Evolutionary conservation across 768 basidiomycete species (phyloP).

Genomic region (Baorangia bicolor): DNA sequence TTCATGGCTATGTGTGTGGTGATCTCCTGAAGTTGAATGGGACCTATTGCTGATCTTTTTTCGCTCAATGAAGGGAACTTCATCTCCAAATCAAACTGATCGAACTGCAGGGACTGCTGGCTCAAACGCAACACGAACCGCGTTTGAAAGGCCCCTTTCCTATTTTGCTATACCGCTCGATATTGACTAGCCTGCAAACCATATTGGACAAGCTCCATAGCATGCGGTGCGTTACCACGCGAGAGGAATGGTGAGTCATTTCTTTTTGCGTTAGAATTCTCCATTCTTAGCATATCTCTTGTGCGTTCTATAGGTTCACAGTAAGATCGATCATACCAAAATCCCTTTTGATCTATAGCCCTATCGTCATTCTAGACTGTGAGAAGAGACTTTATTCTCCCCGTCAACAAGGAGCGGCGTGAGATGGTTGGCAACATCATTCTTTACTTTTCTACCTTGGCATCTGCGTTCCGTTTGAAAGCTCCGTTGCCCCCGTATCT

Average conservation of each 20-base stretch:
- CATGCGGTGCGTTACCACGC: slow-evolving; percentile 95
- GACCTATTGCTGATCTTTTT: slow-evolving; percentile 3
- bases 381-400: slow-evolving; percentile 82
- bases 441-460: slow-evolving; percentile 79
- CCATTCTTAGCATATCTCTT: slow-evolving; percentile 8
- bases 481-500: slow-evolving; percentile 95
- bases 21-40: background rate
- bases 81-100: slow-evolving; percentile 92
- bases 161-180: slow-evolving; percentile 75
- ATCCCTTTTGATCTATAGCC: background rate
- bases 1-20: slow-evolving; percentile 87
- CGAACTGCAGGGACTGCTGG: slow-evolving; percentile 78
- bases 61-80: slow-evolving; percentile 66
- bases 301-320: slow-evolving; percentile 56
- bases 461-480: slow-evolving; percentile 79
- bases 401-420: slow-evolving; percentile 83
- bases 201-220: slow-evolving; percentile 90
- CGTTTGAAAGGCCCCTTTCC: slow-evolving; percentile 96
- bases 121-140: slow-evolving; percentile 90
- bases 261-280: background rate
- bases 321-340: slow-evolving; percentile 39
- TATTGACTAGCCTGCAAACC: slow-evolving; percentile 78
- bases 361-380: slow-evolving; percentile 54
- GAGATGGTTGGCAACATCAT: slow-evolving; percentile 97
- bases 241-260: slow-evolving; percentile 80